Base-by-base conservation (phyloP, 306 rosid species). In the Mimosa pudica region DNA sequence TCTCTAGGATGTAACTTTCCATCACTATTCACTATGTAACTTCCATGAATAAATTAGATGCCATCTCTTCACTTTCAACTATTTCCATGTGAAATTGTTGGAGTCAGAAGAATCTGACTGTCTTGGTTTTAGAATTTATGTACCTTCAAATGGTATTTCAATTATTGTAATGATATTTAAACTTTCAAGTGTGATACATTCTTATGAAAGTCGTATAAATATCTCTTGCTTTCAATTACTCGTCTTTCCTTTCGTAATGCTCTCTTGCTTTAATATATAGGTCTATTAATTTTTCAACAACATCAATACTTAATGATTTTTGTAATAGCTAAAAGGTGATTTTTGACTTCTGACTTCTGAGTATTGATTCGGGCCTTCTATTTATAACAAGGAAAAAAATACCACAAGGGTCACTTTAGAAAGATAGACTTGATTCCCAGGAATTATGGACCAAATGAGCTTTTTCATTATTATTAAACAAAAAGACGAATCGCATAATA, bases 1-100 rank as follows among this genome's bases (percentile, higher is more conserved):
- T 88, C 46, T 88, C 89, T 1, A 84, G 92, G 77, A 88, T 88
- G 82, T 88, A 57, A 88, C 8, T 54, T 67, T 41, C 60, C 32
- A 54, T 51, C 45, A 49, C 38, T 77, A 60, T 36, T 51, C 45
- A 49, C 38, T 77, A 60, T 36, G 38, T 63, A 48, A 61, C 24
- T 45, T 70, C 49, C 36, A 42, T 32, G 45, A 66, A 65, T 82
- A 18, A 16, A 18, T 68, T 18, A 42, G n/a, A 42, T 17, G 16
- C 8, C 51, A 17, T n/a, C 11, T 9, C 8, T 38, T 67, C 14
- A 67, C 16, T 24, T 10, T 10, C 67, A 61, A 30, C 41, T 32
- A 1, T 61, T 30, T 30, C 36, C 16, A 30, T 12, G 10, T 61
- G 41, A 10, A 2, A 20, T 4, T 61, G 67, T 4, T 24, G 66